Percentiles rank a stretch among this genome's conserved stretches.
Evolutionary conservation across 192 early-diverging fungal genomes (phyloP).

Genomic region (Podochytrium sp.): DNA sequence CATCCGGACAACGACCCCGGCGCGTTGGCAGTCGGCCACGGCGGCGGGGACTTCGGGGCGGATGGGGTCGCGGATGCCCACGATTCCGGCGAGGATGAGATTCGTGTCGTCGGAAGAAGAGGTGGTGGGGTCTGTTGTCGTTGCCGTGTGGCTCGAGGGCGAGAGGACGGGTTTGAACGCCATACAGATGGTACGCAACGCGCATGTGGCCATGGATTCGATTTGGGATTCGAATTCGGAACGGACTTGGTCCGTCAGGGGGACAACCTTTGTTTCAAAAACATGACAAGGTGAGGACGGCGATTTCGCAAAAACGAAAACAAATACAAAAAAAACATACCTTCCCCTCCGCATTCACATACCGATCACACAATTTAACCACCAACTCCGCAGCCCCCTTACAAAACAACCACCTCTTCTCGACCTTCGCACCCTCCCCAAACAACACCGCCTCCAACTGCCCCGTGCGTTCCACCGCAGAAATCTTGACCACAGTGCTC

Average conservation of each 20-base stretch:
- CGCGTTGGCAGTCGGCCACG: conserved; percentile 74
- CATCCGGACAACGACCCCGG: conserved; percentile 91
- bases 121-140: too few relatives aligned
- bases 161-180: conserved; percentile 39
- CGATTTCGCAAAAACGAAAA: neutral
- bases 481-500: conserved; percentile 63
- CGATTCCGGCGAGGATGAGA: conserved; percentile 60
- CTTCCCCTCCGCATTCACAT: too few relatives aligned
- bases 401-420: conserved; percentile 70
- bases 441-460: conserved; percentile 17
- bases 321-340: conserved; percentile 3
- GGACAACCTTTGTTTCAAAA: conserved; percentile 36
- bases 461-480: neutral
- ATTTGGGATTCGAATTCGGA: conserved; percentile 48
- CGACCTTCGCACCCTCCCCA: conserved; percentile 37
- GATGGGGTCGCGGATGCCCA: conserved; percentile 90
- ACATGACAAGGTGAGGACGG: neutral
- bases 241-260: too few relatives aligned
- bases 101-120: neutral
- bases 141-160: neutral
- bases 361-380: conserved; percentile 26
- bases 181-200: conserved; percentile 89
- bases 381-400: conserved; percentile 79
- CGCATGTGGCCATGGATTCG: conserved; percentile 69
- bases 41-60: conserved; percentile 79